phyloP scores from a whole-genome alignment of 1,139 yeast genomes.

The Arxiozyma slooffiae region DNA sequence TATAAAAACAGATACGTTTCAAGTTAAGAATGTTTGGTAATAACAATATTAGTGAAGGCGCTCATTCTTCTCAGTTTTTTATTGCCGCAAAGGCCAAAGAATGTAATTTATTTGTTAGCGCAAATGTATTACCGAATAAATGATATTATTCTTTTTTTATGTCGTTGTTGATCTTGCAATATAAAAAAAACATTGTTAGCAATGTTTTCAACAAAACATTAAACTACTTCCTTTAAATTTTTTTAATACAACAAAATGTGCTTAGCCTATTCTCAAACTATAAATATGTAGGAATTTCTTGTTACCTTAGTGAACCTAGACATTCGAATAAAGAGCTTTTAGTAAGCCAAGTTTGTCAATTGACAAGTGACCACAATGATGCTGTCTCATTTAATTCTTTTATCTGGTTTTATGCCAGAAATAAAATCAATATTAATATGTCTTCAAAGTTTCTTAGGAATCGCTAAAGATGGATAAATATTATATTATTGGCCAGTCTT shows the following conservation, averaged over 20 bases:
- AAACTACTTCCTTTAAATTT: neutral
- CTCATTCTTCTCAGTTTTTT: no score
- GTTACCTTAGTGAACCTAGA: no score
- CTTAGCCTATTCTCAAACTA: neutral
- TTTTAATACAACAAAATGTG: neutral
- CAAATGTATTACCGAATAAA: no score
- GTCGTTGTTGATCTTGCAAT: neutral
- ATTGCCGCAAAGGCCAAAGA: no score
- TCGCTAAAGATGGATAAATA: neutral
- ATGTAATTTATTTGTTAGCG: no score
- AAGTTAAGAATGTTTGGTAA: no score
- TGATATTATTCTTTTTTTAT: no score
- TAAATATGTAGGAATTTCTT: no score
- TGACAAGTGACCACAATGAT: neutral
- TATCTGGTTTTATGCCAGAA: neutral
- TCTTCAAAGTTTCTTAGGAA: slow-evolving; percentile 1
- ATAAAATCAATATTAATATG: slow-evolving; percentile 2
- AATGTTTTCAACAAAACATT: neutral
- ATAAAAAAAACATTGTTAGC: neutral
- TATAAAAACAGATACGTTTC: no score
- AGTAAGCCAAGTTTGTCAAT: neutral
- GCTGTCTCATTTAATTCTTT: neutral
- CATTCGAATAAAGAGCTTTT: no score
- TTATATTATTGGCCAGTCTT: neutral
- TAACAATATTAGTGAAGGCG: no score